Percentiles rank a stretch among this genome's conserved stretches.
These are phyloP conservation scores for Verticillium albo-atrum DNA, from an alignment of 2,329 filamentous ascomycete species.

Conservation along the genomic window DNA sequence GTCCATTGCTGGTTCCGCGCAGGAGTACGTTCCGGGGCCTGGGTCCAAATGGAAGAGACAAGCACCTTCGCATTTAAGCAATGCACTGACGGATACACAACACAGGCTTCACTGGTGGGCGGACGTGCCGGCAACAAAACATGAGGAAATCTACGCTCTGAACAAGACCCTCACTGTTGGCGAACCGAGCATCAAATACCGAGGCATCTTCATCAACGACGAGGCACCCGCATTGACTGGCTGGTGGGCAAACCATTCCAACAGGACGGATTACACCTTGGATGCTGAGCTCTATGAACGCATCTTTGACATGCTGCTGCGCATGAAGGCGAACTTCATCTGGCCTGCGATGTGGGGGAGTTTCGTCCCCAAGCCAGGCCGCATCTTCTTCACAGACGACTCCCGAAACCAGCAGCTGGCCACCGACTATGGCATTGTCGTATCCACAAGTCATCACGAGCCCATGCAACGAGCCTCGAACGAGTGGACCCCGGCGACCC, in stretches of 20 bases:
- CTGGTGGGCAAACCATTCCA: constrained; percentile 6
- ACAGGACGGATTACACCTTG: constrained; percentile 4
- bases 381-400: constrained; percentile 67
- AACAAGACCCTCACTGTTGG: constrained; percentile 26
- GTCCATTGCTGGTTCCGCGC: too few species aligned
- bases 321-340: constrained; percentile 64
- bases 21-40: too few species aligned
- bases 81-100: background rate
- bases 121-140: constrained; percentile 45
- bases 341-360: constrained; percentile 50
- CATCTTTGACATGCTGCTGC: constrained; percentile 64
- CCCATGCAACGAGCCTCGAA: constrained; percentile 57
- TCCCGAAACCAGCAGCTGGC: constrained; percentile 59
- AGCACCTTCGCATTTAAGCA: too few species aligned
- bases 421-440: constrained; percentile 64
- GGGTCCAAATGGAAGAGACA: too few species aligned
- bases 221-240: constrained; percentile 22
- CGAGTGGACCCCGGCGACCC: constrained; percentile 42
- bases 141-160: constrained; percentile 43
- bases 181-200: constrained; percentile 53
- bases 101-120: constrained; percentile 54
- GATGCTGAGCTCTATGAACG: constrained; percentile 57
- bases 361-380: constrained; percentile 46
- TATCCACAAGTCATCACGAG: constrained; percentile 66
- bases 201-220: constrained; percentile 60